Conservation (phyloP, 2,329 filamentous ascomycete genomes). For the Aspergillus sp. region DNA sequence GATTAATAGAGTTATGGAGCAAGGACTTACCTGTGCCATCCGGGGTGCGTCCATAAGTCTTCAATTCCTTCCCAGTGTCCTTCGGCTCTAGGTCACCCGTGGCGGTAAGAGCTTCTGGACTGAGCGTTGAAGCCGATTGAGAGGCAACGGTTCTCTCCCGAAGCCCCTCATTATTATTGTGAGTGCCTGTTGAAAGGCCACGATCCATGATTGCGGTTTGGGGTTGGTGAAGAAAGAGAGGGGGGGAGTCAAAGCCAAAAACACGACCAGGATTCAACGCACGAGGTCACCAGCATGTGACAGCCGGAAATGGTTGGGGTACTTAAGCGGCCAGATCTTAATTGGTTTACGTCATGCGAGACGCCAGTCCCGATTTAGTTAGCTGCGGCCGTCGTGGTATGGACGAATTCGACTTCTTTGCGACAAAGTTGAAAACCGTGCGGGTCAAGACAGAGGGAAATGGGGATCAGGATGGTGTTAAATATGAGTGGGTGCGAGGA, state of each 20-base stretch:
- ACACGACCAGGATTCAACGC: conserved; percentile 2
- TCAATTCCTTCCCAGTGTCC: conserved; percentile 56
- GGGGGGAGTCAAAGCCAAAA: neutral
- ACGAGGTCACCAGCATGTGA: conserved; percentile 17
- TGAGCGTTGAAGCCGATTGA: conserved; percentile 43
- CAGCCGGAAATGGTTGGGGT: conserved; percentile 13
- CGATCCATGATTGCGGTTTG: conserved; percentile 32
- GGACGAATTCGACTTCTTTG: no score
- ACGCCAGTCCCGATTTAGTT: conserved; percentile 8
- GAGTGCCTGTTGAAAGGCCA: conserved; percentile 36
- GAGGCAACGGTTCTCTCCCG: conserved; percentile 46
- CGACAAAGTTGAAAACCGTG: neutral
- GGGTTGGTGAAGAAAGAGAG: conserved; percentile 19
- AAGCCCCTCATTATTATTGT: conserved; percentile 40
- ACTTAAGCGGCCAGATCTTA: conserved; percentile 2
- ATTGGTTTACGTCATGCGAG: conserved; percentile 14
- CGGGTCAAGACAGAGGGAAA: no score
- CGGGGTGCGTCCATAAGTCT: conserved; percentile 87
- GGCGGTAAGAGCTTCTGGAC: conserved; percentile 42
- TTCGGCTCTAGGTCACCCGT: conserved; percentile 40
- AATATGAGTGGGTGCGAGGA: neutral
- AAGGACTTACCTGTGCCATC: conserved; percentile 76
- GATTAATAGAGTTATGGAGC: no score
- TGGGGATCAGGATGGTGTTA: no score
- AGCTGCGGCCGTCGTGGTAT: neutral